These are phyloP conservation scores for Suhomyces bolitotheri DNA, from an alignment of 1,139 yeast species.

Conservation along the genomic window DNA sequence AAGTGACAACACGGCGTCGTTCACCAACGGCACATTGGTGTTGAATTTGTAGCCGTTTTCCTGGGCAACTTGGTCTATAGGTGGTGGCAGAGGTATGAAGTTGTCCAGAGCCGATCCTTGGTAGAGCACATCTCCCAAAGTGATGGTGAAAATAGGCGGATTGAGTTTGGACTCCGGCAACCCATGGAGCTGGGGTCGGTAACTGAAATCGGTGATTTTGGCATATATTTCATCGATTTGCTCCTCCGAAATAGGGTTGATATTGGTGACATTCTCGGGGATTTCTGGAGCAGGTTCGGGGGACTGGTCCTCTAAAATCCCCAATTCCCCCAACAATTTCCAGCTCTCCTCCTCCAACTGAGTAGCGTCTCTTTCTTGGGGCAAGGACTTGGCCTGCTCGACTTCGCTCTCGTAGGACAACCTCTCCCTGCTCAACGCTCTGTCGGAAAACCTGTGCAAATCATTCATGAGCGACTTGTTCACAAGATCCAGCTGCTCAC, in stretches of 20 bases:
- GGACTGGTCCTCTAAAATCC: slow-evolving; percentile 13
- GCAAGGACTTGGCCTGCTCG: slow-evolving; percentile 20
- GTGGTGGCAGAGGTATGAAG: slow-evolving; percentile 7
- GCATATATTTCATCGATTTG: slow-evolving; percentile 16
- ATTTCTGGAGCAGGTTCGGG: neutral
- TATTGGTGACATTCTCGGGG: neutral
- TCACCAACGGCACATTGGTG: slow-evolving; percentile 43
- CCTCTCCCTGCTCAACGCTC: slow-evolving; percentile 18
- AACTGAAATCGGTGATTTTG: slow-evolving; percentile 23
- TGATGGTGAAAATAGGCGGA: slow-evolving; percentile 34
- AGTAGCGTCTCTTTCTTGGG: slow-evolving; percentile 12
- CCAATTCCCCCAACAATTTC: slow-evolving; percentile 24
- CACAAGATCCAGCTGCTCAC: neutral
- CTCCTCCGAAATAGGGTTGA: slow-evolving; percentile 1
- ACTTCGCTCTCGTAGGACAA: slow-evolving; percentile 19
- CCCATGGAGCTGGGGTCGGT: slow-evolving; percentile 20
- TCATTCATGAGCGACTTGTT: slow-evolving; percentile 20
- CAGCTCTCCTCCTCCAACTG: slow-evolving; percentile 22
- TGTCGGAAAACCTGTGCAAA: slow-evolving; percentile 24
- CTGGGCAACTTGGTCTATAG: neutral
- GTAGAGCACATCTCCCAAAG: slow-evolving; percentile 40
- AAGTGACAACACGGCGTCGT: slow-evolving; percentile 39
- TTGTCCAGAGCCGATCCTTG: slow-evolving; percentile 17
- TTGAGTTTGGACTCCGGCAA: slow-evolving; percentile 16
- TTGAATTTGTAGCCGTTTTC: slow-evolving; percentile 32